Percentiles rank a stretch among this genome's conserved stretches.
These are phyloP conservation scores for Tricholoma terreum DNA, from an alignment of 768 basidiomycete genomes.

Conservation along the genomic window DNA sequence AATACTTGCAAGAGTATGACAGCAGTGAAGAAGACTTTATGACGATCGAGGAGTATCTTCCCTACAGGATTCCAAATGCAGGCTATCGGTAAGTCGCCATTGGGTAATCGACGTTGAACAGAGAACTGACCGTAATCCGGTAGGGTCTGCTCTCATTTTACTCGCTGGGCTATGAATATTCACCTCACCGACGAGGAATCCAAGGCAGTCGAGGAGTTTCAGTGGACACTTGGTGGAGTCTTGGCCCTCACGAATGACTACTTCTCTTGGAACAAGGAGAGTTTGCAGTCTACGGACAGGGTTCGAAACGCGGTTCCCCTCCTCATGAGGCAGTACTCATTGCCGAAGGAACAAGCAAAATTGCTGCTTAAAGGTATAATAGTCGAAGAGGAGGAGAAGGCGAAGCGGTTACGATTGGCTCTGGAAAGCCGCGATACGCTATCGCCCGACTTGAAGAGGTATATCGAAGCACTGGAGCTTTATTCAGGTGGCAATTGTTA, in stretches of 20 bases:
- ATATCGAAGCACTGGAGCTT: constrained; percentile 18
- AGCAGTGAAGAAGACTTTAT: constrained; percentile 13
- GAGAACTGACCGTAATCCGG: too few relatives aligned
- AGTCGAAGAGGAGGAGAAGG: constrained; percentile 17
- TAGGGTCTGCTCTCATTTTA: too few relatives aligned
- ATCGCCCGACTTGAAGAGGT: constrained; percentile 11
- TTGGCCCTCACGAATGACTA: constrained; percentile 22
- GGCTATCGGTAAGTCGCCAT: constrained; percentile 14
- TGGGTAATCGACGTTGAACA: too few relatives aligned
- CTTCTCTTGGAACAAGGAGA: constrained; percentile 25
- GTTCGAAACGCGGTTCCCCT: constrained; percentile 17
- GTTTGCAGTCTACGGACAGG: constrained; percentile 16
- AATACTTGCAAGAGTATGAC: constrained; percentile 12
- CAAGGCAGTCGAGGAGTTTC: constrained; percentile 10
- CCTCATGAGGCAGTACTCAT: constrained; percentile 17
- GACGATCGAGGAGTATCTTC: constrained; percentile 20
- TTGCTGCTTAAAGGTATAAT: constrained; percentile 18
- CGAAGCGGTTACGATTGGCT: constrained; percentile 7
- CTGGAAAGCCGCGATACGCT: constrained; percentile 1
- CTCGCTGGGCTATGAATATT: constrained; percentile 18
- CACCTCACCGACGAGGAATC: constrained; percentile 7
- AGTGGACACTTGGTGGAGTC: constrained; percentile 12
- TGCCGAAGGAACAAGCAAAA: constrained; percentile 11
- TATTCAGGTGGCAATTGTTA: constrained; percentile 20
- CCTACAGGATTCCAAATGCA: constrained; percentile 17